Evolutionary conservation across 805 yeast species (phyloP).

Genomic region (Starmerella floris): DNA sequence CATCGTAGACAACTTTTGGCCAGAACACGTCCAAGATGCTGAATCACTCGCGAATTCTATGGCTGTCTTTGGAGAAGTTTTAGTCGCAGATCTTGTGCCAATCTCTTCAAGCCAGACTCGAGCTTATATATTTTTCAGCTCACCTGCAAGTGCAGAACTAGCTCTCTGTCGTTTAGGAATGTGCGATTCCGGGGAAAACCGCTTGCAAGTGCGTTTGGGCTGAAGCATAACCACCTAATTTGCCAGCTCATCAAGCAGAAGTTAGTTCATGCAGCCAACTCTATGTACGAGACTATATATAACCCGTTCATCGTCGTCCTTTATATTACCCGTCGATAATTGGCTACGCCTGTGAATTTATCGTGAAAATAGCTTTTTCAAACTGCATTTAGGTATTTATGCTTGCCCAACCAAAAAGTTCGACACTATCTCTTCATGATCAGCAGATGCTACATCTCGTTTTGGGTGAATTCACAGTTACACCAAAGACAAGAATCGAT

Average conservation of each 20-base stretch:
- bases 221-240: too few species aligned
- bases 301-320: too few species aligned
- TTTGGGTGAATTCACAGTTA: neutral
- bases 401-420: neutral
- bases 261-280: too few species aligned
- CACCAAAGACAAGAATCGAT: conserved; percentile 8
- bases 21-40: neutral
- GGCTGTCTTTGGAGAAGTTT: conserved; percentile 14
- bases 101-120: neutral
- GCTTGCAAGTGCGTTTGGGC: conserved; percentile 12
- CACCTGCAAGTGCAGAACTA: conserved; percentile 10
- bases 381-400: neutral
- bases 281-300: too few species aligned
- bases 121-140: conserved; percentile 14
- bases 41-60: conserved; percentile 2
- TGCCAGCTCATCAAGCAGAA: too few species aligned
- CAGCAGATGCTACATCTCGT: neutral
- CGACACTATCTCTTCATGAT: neutral
- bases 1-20: conserved; percentile 14
- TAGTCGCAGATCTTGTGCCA: conserved; percentile 10
- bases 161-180: conserved; percentile 6
- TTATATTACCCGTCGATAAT: too few species aligned
- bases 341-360: too few species aligned
- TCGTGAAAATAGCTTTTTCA: too few species aligned
- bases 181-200: conserved; percentile 2